These are phyloP conservation scores for Daldinia childiae DNA, from an alignment of 495 filamentous ascomycete genomes.

Conservation along the genomic window DNA sequence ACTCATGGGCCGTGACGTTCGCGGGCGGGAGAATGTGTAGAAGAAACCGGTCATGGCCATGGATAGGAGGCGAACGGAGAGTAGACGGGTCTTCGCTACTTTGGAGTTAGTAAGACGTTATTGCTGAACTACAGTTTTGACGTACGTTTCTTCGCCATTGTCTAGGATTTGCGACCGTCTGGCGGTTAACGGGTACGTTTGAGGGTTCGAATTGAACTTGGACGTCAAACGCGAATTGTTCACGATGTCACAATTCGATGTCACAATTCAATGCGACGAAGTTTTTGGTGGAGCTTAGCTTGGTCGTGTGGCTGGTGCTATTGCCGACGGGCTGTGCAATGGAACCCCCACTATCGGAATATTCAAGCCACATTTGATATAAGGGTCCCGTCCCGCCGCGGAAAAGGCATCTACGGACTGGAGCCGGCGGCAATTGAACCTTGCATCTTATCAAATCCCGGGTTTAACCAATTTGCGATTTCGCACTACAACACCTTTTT, in stretches of 20 bases:
- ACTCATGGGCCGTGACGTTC: slow-evolving; percentile 82
- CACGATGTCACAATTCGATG: slow-evolving; percentile 17
- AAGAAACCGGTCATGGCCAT: slow-evolving; percentile 99
- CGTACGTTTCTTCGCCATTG: slow-evolving; percentile 41
- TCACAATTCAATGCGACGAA: slow-evolving; percentile 23
- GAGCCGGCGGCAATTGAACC: not conserved
- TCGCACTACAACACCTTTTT: not conserved
- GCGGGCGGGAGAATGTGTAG: slow-evolving; percentile 85
- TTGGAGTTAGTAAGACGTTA: slow-evolving; percentile 17
- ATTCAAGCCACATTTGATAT: slow-evolving; percentile 19
- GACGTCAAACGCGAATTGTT: not conserved
- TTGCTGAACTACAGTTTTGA: not conserved
- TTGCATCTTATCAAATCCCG: slow-evolving; percentile 1
- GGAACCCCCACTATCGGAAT: not conserved
- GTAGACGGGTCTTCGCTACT: slow-evolving; percentile 88
- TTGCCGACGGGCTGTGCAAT: no score
- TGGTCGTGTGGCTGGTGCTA: slow-evolving; percentile 25
- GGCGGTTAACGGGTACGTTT: slow-evolving; percentile 1
- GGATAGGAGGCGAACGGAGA: slow-evolving; percentile 92
- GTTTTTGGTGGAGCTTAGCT: slow-evolving; percentile 36
- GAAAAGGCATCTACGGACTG: not conserved
- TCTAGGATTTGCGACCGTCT: slow-evolving; percentile 5
- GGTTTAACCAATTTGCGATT: not conserved
- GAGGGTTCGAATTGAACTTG: not conserved
- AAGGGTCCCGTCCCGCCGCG: no score